Conservation (phyloP, 1,284 basidiomycete species). For the Veloboletus limbatus region DNA sequence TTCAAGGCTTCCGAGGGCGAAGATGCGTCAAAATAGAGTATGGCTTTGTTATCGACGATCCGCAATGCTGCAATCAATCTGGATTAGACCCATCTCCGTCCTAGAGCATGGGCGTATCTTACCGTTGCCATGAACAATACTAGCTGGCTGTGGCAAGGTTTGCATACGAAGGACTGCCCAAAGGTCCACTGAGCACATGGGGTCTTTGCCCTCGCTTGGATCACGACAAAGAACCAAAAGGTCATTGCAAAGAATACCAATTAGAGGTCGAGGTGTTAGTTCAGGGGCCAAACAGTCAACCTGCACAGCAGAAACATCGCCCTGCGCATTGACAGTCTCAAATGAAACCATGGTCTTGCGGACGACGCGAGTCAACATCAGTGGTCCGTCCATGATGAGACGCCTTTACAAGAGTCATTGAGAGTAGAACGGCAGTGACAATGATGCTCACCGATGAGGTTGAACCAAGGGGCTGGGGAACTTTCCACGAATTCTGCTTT, state of each 20-base stretch:
- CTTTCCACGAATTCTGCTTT: conserved; percentile 83
- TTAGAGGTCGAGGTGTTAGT: conserved; percentile 67
- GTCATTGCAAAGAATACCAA: conserved; percentile 89
- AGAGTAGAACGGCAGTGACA: conserved; percentile 2
- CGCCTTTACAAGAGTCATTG: conserved; percentile 46
- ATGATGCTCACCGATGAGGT: conserved; percentile 75
- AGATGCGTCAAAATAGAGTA: conserved; percentile 88
- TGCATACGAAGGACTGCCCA: conserved; percentile 95
- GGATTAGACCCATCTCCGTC: conserved; percentile 5
- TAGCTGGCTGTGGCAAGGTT: conserved; percentile 84
- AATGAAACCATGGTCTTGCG: conserved; percentile 85
- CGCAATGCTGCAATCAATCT: conserved; percentile 56
- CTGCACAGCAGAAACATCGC: conserved; percentile 76
- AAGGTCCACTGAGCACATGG: conserved; percentile 72
- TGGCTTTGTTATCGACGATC: conserved; percentile 84
- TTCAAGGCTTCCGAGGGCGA: conserved; percentile 80
- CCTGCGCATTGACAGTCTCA: conserved; percentile 75
- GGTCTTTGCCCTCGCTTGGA: conserved; percentile 73
- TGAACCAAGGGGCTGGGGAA: conserved; percentile 97
- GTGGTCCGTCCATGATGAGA: conserved; percentile 83
- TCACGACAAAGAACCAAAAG: conserved; percentile 86
- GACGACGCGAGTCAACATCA: conserved; percentile 84
- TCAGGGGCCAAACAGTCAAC: conserved; percentile 88
- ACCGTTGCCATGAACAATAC: conserved; percentile 85
- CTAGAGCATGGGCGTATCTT: conserved; percentile 28